Evolutionary conservation across 1,139 yeast species (phyloP), one percentile per base, ranked within the genome.

Genomic region (Debaryomycetaceae sp.): DNA sequence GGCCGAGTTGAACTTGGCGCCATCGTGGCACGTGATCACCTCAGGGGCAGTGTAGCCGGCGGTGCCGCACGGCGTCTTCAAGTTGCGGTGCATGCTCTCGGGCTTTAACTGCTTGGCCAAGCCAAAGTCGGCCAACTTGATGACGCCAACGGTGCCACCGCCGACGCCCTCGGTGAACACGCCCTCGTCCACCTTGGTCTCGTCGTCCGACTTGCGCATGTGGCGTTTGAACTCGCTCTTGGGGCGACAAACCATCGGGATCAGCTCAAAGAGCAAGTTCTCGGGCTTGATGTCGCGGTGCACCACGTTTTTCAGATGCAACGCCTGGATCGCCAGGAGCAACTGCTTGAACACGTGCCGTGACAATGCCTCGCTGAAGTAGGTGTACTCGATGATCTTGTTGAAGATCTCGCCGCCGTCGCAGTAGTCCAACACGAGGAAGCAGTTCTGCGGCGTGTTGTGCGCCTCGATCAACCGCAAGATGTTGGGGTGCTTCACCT

Each of bases 231-330:
- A 56, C 31, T 65, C 67, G 3, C 75, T 69, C 2, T 40, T 39
- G 2, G 65, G 36, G 21, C 78, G 49, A 2, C 86, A 81, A 11
- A 67, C 52, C 32, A 42, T 45, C 3, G 66, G 66, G 20, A 67
- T 65, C 26, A 48, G 51, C 30, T 56, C 75, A 55, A 84, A 91
- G 31, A 91, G 65, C 34, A 91, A 63, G 55, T 91, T 91, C 49
- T 91, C 98, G 0, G 98, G 97, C 53, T 91, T 91, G 44, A 91
- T 82, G 56, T 91, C 98, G 35, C 98, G 71, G 54, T 91, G 98
- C 13, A 88, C 98, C 27, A 91, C 80, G 31, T 95, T 95, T 34
- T 75, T 78, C 40, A 77, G 78, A 58, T 91, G 98, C 45, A 91
- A 64, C 54, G 85, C 84, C 40, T 78, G 72, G 16, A 91, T 71